Percentiles rank a stretch among this genome's conserved stretches.
Evolutionary conservation across 2,329 filamentous ascomycete species (phyloP).

Genomic region (Xylogone sp.): DNA sequence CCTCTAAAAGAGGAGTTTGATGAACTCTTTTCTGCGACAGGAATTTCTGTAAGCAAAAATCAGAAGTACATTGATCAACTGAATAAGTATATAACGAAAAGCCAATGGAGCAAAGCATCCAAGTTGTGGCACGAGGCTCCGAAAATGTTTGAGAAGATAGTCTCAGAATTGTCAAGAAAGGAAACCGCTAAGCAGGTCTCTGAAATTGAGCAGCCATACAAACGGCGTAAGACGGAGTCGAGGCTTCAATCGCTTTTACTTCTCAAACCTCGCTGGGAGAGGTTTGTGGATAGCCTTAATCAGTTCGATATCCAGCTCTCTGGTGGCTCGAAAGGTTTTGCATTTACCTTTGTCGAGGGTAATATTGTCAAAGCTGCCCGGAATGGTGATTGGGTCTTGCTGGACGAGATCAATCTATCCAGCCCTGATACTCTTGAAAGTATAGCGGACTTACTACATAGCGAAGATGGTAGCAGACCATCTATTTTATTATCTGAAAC

Average conservation of each 20-base stretch:
- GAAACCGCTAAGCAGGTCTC: conserved; percentile 32
- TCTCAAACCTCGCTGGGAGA: conserved; percentile 69
- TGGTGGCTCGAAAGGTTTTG: conserved; percentile 70
- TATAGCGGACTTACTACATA: conserved; percentile 80
- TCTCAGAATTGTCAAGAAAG: conserved; percentile 49
- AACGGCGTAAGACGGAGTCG: conserved; percentile 61
- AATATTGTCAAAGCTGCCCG: conserved; percentile 94
- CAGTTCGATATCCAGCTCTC: conserved; percentile 79
- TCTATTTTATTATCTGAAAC: conserved; percentile 90
- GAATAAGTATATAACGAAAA: conserved; percentile 72
- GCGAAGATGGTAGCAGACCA: conserved; percentile 66
- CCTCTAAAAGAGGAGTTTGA: conserved; percentile 94
- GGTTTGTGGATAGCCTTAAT: conserved; percentile 69
- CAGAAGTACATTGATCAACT: conserved; percentile 80
- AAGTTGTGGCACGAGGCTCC: conserved; percentile 87
- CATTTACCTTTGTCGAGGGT: conserved; percentile 94
- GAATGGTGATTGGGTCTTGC: conserved; percentile 93
- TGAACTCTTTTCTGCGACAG: conserved; percentile 77
- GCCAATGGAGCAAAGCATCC: conserved; percentile 83
- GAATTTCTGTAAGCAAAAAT: conserved; percentile 84
- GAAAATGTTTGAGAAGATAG: conserved; percentile 75
- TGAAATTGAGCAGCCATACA: conserved; percentile 59
- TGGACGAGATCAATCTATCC: conserved; percentile 96
- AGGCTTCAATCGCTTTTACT: conserved; percentile 62
- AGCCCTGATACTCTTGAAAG: conserved; percentile 93